These are phyloP conservation scores for Acanthamoeba triangularis DNA, from an alignment of 208 protist species.

Conservation along the genomic window DNA sequence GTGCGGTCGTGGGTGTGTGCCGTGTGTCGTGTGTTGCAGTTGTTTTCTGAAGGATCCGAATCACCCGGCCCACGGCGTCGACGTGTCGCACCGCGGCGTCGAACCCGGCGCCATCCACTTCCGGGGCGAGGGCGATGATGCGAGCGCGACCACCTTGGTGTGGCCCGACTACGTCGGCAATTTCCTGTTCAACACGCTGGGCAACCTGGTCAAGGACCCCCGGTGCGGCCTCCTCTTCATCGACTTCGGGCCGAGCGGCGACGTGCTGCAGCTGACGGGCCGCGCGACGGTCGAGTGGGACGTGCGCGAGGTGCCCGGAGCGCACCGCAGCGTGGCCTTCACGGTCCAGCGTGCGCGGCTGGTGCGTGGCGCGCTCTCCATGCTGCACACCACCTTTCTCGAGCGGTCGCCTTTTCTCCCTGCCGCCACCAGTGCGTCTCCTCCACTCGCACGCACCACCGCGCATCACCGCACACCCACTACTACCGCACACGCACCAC, in stretches of 20 bases:
- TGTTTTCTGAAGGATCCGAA: neutral
- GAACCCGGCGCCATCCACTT: neutral
- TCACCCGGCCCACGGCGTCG: conserved; percentile 7
- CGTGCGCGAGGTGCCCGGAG: conserved; percentile 1
- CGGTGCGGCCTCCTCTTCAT: conserved; percentile 54
- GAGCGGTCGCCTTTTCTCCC: neutral
- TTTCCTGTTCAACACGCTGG: conserved; percentile 71
- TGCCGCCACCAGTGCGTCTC: neutral
- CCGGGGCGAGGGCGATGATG: neutral
- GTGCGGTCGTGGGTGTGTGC: neutral
- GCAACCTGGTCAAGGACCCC: conserved; percentile 66
- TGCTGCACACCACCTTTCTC: neutral
- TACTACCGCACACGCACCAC: neutral
- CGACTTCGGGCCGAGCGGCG: conserved; percentile 39
- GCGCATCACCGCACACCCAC: neutral
- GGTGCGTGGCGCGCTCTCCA: conserved; percentile 5
- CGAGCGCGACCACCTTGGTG: neutral
- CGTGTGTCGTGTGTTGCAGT: neutral
- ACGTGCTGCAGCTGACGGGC: conserved; percentile 44
- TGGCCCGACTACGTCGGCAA: conserved; percentile 74
- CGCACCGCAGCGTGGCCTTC: conserved; percentile 30
- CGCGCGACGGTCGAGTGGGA: neutral
- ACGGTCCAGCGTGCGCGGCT: neutral
- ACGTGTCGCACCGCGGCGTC: conserved; percentile 30
- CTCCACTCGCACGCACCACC: neutral